Evolutionary conservation across 495 filamentous ascomycete species (phyloP), one percentile per base, ranked within the genome.

Genomic region (Xylaria curta): DNA sequence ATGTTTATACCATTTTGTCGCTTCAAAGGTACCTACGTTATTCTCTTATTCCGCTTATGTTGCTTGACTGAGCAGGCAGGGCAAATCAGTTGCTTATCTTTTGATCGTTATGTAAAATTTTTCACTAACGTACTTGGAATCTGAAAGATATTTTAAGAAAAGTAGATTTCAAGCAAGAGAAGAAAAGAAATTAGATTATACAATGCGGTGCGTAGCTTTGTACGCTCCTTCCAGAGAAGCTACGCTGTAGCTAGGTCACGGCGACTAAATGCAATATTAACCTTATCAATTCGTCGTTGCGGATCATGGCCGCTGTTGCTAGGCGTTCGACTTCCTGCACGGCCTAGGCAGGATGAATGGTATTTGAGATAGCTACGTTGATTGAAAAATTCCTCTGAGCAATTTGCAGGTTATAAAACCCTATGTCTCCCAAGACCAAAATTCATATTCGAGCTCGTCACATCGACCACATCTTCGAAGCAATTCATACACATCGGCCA

Each of bases 401-500:
- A 28, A 17, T 31, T 56, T 31, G 12, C 17, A 56, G 2, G 3
- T 31, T 24, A 7, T 17, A 3, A 56, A 28, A 19, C 15, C 6
- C 4, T 8, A 31, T 31, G 1, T 56, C 26, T 56, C 53, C 53
- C 53, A 7, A 56, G 7, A 31, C 4, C 53, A 56, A 56, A 5
- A 0, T 24, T 12, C n/a, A n/a, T 17, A 56, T 28, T 56, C 53
- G 13, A 6, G 4, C 1, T 26, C 19, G 3, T 53, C 10, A 51
- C 15, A 26, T 53, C 10, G 19, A 13, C 21, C 5, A 9, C 49
- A 53, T 26, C 24, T 10, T 8, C 9, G 17, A 4, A 24, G 28
- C 26, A 31, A 4, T 59, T 74, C 63, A 82, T 1, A 81, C 77
- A 44, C 80, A 82, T 21, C 86, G 78, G 13, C 88, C 88, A 42